Conservation (phyloP, 83 land plant species). For the Picea mariana region DNA sequence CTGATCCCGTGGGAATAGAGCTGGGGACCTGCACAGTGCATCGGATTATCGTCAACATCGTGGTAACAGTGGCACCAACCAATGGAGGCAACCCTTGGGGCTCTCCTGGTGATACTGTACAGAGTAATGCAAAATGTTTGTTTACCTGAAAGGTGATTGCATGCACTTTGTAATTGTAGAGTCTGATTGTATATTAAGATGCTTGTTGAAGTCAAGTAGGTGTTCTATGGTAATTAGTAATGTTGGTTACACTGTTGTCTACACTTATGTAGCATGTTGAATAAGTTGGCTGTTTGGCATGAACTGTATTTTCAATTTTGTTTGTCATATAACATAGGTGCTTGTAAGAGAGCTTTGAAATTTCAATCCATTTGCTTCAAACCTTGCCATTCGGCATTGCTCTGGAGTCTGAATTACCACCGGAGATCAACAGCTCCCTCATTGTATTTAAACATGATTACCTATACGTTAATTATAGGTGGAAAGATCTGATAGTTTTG, state of each 20-base stretch:
- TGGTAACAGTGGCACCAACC: no score
- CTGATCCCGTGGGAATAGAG: no score
- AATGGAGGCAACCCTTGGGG: no score
- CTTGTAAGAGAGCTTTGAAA: background rate
- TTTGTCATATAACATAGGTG: background rate
- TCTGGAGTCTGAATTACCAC: background rate
- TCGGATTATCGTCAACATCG: no score
- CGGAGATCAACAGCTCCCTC: background rate
- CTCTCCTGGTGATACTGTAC: no score
- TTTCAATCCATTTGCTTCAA: background rate
- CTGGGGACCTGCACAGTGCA: no score
- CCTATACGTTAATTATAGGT: background rate
- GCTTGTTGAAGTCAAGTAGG: background rate
- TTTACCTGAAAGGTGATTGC: no score
- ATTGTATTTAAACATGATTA: background rate
- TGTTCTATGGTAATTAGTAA: background rate
- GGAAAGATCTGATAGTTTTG: background rate
- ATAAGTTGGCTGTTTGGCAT: background rate
- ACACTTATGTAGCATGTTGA: background rate
- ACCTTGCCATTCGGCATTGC: background rate
- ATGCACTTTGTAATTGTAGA: no score
- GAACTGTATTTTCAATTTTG: background rate
- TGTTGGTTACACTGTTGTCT: background rate
- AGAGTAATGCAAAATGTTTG: no score
- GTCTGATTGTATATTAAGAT: no score